Base-by-base conservation (phyloP, 108 stramenopile genomes). In the Cylindrotheca closterium region DNA sequence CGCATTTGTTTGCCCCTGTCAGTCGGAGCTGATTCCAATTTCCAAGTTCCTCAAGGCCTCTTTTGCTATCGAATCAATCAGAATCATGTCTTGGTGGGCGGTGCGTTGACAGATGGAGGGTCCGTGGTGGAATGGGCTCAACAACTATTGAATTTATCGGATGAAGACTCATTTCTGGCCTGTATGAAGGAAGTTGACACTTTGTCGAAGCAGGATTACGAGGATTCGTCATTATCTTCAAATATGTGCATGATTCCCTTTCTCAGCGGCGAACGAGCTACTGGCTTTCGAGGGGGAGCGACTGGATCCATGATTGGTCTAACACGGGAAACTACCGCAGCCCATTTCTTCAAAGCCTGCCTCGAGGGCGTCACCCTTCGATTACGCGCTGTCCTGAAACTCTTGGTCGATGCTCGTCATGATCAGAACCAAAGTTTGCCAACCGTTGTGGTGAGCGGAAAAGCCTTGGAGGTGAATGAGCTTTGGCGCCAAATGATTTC, bases 21-120 rank as follows among this genome's bases (percentile, higher is more conserved):
- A 7, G 68, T 71, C 19, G 33, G 45, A 47, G 15, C 46, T n/a
- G 4, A 30, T 53, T 59, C 31, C n/a, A 19, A 2, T 30, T 55
- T 59, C 18, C 47, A 37, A 46, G 63, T 85, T 57, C 83, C 83
- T 4, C 45, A 60, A 17, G 92, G 92, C 21, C 73, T 93, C 0
- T 93, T 87, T 65, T 88, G 87, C 45, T 93, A 93, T 68, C 81
- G 92, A 21, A 73, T 93, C 2, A 77, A 90, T 61, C 65, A 64
- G 18, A 32, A 75, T 46, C 79, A 77, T 56, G 30, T 88, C 25
- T 56, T 93, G 21, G 45, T 93, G 23, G 92, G 92, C 15, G 92
- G 92, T 18, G 92, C 92, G 1, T 55, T 93, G 56, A 88, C 88
- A 2, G 92, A 93, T 70, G 92, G 92, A 1, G 92, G 92, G 3